phyloP scores from a whole-genome alignment of 73 alveolate genomes.

The Effrenium voratum region DNA sequence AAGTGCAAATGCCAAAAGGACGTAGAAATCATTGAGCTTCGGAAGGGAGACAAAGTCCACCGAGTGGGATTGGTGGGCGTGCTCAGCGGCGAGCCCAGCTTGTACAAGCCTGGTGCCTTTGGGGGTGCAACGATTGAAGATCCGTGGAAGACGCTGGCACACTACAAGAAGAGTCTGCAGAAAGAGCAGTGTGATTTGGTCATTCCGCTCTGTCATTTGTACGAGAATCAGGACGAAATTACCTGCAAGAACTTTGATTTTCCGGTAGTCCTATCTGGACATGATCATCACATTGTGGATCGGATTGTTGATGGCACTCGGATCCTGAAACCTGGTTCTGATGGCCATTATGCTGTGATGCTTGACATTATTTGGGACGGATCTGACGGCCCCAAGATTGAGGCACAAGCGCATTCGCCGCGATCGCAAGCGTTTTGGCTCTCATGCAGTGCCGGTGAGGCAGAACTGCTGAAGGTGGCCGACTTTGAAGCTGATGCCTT shows the following conservation, averaged over 20 bases:
- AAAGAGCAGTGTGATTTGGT: constrained; percentile 53
- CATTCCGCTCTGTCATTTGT: constrained; percentile 62
- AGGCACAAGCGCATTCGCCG: neutral
- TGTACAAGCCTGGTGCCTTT: constrained; percentile 83
- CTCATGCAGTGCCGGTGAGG: neutral
- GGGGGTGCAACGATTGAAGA: constrained; percentile 77
- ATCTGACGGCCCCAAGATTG: neutral
- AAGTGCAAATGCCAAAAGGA: constrained; percentile 48
- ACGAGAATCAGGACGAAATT: constrained; percentile 78
- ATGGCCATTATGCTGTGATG: constrained; percentile 31
- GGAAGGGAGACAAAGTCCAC: neutral
- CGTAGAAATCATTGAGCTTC: constrained; percentile 29
- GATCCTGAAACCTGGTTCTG: constrained; percentile 83
- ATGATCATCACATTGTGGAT: constrained; percentile 80
- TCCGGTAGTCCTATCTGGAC: constrained; percentile 71
- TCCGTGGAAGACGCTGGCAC: constrained; percentile 62
- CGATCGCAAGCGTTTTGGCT: neutral
- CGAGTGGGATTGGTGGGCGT: constrained; percentile 56
- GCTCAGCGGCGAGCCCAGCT: constrained; percentile 54
- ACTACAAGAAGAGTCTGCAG: constrained; percentile 40
- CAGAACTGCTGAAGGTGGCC: constrained; percentile 48
- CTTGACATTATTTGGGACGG: constrained; percentile 68
- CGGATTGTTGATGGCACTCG: constrained; percentile 71
- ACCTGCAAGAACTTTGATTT: constrained; percentile 79
- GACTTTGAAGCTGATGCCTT: constrained; percentile 24